These are phyloP conservation scores for Biscutella laevigata DNA, from an alignment of 441 rosid genomes.

Conservation along the genomic window DNA sequence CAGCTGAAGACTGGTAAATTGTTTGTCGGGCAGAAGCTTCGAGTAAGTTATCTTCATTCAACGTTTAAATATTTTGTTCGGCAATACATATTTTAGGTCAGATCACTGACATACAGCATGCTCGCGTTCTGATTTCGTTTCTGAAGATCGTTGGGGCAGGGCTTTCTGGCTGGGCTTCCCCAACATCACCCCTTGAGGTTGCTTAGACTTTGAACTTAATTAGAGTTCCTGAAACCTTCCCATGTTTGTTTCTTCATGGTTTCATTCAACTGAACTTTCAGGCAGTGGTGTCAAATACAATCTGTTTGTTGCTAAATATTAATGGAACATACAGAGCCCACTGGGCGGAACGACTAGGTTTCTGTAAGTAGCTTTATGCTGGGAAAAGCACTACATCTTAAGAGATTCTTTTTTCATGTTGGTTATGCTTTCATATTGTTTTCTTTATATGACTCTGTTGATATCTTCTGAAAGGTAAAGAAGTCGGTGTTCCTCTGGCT, in stretches of 20 bases:
- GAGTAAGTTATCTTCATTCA: conserved; percentile 39
- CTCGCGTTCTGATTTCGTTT: conserved; percentile 28
- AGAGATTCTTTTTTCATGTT: not conserved
- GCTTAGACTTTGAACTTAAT: conserved; percentile 25
- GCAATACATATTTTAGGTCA: conserved; percentile 6
- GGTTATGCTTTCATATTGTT: conserved; percentile 14
- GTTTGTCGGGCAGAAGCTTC: conserved; percentile 87
- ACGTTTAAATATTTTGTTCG: conserved; percentile 17
- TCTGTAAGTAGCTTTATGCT: conserved; percentile 51
- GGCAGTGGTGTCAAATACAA: conserved; percentile 43
- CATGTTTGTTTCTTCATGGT: conserved; percentile 19
- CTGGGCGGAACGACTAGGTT: conserved; percentile 90
- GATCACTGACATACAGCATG: conserved; percentile 8
- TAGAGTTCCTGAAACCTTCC: conserved; percentile 22
- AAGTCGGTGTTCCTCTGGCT: conserved; percentile 59
- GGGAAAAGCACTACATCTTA: not conserved
- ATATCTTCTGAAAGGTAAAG: conserved; percentile 51
- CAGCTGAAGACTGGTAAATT: conserved; percentile 63
- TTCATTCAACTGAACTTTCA: conserved; percentile 33
- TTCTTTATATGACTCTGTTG: conserved; percentile 20
- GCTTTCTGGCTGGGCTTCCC: conserved; percentile 73
- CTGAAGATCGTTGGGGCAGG: conserved; percentile 82
- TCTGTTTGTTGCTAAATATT: conserved; percentile 55
- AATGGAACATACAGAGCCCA: conserved; percentile 96
- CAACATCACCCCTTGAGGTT: conserved; percentile 87